Percentiles rank a stretch among this genome's conserved stretches.
phyloP scores from a whole-genome alignment of 108 stramenopile genomes.

The Nannochloropsis granulata region DNA sequence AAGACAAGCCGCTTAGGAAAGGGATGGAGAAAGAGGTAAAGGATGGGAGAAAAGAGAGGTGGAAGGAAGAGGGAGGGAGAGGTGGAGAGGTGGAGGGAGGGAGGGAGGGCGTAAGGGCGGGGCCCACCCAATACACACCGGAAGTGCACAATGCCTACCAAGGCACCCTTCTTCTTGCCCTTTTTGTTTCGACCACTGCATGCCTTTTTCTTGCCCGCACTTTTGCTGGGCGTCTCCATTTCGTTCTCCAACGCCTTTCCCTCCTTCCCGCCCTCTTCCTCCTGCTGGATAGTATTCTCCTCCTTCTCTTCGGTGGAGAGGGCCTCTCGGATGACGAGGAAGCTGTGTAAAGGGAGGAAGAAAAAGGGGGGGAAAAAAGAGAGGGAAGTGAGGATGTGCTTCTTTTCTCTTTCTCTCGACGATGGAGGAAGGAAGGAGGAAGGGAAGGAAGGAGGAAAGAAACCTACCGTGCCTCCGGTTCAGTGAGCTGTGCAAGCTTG shows the following conservation, averaged over 20 bases:
- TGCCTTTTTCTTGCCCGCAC: neutral
- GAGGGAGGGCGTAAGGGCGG: too few relatives aligned
- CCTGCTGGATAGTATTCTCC: neutral
- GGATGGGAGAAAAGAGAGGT: too few relatives aligned
- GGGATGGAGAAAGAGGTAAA: too few relatives aligned
- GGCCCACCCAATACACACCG: neutral
- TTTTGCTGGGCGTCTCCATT: neutral
- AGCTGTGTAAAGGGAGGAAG: neutral
- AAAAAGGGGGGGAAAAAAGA: neutral
- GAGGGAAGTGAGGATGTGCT: too few relatives aligned
- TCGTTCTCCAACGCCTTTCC: neutral
- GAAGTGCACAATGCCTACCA: neutral
- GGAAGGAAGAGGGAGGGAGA: too few relatives aligned
- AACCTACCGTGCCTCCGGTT: slow-evolving; percentile 18
- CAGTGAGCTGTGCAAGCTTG: slow-evolving; percentile 17
- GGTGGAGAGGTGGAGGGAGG: too few relatives aligned
- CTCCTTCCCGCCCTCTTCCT: neutral
- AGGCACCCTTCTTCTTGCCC: neutral
- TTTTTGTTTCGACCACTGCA: neutral
- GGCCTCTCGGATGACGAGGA: neutral
- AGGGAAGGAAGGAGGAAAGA: neutral
- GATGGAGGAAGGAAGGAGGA: neutral
- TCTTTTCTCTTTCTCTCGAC: neutral
- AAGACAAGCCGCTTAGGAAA: too few relatives aligned
- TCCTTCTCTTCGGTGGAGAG: neutral